phyloP scores from a whole-genome alignment of 805 yeast species.

The Hanseniaspora meyeri region DNA sequence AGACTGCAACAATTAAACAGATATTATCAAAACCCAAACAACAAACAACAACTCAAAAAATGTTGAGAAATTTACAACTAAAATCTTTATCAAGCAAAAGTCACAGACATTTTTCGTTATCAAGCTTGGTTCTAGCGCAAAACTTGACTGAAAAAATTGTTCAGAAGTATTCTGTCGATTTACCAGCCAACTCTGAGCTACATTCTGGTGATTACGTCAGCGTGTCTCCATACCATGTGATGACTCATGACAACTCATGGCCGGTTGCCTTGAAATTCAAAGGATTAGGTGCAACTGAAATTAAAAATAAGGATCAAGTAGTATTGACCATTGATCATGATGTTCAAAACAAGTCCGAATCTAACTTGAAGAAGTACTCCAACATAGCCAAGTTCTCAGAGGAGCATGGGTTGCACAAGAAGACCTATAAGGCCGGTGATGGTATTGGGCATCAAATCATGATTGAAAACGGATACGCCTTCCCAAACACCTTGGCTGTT shows the following conservation, averaged over 20 bases:
- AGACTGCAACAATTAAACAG: no score
- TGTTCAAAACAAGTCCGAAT: conserved; percentile 84
- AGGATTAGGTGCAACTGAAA: conserved; percentile 81
- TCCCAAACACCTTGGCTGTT: conserved; percentile 83
- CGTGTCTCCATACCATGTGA: conserved; percentile 89
- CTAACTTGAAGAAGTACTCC: conserved; percentile 72
- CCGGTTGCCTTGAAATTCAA: conserved; percentile 95
- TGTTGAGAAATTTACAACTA: not conserved
- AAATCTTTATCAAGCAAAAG: not conserved
- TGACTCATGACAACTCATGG: conserved; percentile 99
- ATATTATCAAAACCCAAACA: not conserved
- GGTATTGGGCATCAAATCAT: conserved; percentile 99
- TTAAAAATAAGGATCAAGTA: conserved; percentile 77
- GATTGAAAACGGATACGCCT: conserved; percentile 98
- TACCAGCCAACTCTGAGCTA: conserved; percentile 63
- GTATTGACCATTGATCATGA: conserved; percentile 97
- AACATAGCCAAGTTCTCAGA: conserved; percentile 85
- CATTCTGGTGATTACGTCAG: conserved; percentile 89
- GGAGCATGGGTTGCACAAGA: conserved; percentile 81
- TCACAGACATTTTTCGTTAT: not conserved
- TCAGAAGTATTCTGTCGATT: conserved; percentile 80
- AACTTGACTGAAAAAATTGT: conserved; percentile 92
- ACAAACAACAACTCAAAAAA: not conserved
- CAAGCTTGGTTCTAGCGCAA: conserved; percentile 32
- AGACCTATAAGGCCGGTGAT: conserved; percentile 82